A percentile compares a stretch with the other conserved stretches of the same genome.
phyloP scores from a whole-genome alignment of 345 rosid genomes.

The Eucalyptus marginata region DNA sequence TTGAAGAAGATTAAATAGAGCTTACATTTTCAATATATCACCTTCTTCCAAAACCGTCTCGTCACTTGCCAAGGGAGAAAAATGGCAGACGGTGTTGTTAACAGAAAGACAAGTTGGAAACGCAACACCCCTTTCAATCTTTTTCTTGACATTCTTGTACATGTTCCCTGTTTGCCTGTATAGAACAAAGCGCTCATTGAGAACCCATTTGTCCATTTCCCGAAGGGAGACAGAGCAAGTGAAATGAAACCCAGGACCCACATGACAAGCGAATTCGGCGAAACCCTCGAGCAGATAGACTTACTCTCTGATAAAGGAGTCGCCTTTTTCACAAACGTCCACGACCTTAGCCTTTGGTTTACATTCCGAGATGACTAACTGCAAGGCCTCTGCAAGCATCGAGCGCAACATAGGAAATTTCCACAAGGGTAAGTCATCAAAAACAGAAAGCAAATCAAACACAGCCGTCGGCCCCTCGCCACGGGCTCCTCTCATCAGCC shows the following conservation, averaged over 20 bases:
- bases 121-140: slow-evolving; percentile 90
- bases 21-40: slow-evolving; percentile 86
- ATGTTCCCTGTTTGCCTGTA: slow-evolving; percentile 73
- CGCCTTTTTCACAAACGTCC: slow-evolving; percentile 85
- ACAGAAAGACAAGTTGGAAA: slow-evolving; percentile 93
- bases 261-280: neutral
- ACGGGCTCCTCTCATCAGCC: neutral
- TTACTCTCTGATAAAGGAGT: slow-evolving; percentile 79
- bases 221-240: neutral
- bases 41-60: slow-evolving; percentile 73
- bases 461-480: neutral
- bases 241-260: neutral
- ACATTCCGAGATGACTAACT: slow-evolving; percentile 64
- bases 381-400: slow-evolving; percentile 66
- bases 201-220: neutral
- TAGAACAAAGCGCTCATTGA: neutral
- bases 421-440: neutral
- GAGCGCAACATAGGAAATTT: neutral
- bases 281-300: neutral
- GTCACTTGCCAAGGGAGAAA: slow-evolving; percentile 84
- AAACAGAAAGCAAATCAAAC: neutral
- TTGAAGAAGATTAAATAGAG: neutral
- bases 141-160: slow-evolving; percentile 94
- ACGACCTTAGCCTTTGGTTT: slow-evolving; percentile 82
- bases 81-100: slow-evolving; percentile 81